phyloP scores from a whole-genome alignment of 148 eudicot species.

The Nyssa sinensis region DNA sequence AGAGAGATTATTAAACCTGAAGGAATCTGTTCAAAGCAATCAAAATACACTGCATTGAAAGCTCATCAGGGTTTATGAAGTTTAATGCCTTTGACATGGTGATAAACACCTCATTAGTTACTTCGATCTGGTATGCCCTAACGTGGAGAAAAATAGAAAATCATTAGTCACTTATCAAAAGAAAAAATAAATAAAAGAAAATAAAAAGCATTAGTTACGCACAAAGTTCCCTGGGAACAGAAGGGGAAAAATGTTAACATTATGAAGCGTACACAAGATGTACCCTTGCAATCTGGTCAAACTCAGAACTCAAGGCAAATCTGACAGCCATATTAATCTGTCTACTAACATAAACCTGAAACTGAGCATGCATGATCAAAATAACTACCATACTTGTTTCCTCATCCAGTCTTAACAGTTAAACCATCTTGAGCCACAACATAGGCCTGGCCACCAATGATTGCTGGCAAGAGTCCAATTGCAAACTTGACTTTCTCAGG shows the following conservation, averaged over 20 bases:
- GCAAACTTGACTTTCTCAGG: slow-evolving; percentile 97
- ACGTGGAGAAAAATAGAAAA: slow-evolving; percentile 6
- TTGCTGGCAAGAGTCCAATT: slow-evolving; percentile 95
- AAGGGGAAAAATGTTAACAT: neutral
- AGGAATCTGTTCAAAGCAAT: slow-evolving; percentile 96
- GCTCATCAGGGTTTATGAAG: slow-evolving; percentile 97
- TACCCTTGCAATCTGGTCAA: neutral
- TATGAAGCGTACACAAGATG: neutral
- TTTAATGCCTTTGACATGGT: slow-evolving; percentile 99
- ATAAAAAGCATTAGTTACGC: slow-evolving; percentile 7
- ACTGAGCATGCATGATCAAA: slow-evolving; percentile 11
- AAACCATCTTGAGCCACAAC: slow-evolving; percentile 98
- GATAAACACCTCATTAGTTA: slow-evolving; percentile 93
- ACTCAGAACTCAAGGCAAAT: slow-evolving; percentile 1
- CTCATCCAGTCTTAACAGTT: slow-evolving; percentile 95
- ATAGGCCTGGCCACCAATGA: slow-evolving; percentile 86
- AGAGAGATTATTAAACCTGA: slow-evolving; percentile 47
- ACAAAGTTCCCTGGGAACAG: neutral
- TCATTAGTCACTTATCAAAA: neutral
- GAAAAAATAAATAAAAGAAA: too few relatives aligned
- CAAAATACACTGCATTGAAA: slow-evolving; percentile 98
- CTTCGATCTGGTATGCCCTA: slow-evolving; percentile 97
- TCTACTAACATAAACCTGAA: neutral
- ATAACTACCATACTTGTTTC: slow-evolving; percentile 64
- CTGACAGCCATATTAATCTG: neutral